Conservation (phyloP, 306 rosid species). For the Medicago arabica region DNA sequence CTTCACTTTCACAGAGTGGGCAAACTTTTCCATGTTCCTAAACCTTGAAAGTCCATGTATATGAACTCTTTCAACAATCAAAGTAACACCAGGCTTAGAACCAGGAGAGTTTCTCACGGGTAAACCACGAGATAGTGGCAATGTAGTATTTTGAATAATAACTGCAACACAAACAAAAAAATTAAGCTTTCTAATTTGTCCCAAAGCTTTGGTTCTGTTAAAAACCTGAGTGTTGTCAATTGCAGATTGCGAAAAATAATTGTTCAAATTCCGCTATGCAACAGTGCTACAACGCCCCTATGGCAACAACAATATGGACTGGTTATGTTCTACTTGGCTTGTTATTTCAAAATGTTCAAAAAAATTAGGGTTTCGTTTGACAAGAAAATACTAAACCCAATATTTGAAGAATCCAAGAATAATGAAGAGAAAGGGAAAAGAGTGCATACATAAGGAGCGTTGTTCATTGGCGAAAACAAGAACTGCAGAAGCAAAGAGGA, state of each 20-base stretch:
- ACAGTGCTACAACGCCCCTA: no score
- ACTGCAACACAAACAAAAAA: constrained; percentile 47
- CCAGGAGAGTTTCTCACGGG: constrained; percentile 71
- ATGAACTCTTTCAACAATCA: constrained; percentile 72
- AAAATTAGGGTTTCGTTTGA: constrained; percentile 21
- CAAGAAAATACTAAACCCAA: constrained; percentile 38
- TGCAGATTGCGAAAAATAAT: no score
- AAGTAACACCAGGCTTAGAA: constrained; percentile 60
- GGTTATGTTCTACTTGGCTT: background rate
- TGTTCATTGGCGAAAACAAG: constrained; percentile 32
- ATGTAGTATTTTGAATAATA: constrained; percentile 51
- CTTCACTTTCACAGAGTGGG: constrained; percentile 72
- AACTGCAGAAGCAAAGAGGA: constrained; percentile 37
- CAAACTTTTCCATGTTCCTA: constrained; percentile 61
- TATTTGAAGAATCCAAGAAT: background rate
- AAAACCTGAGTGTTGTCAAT: no score
- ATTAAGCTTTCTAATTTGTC: background rate
- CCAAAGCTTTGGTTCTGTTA: no score
- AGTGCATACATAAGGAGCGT: constrained; percentile 55
- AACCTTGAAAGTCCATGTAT: constrained; percentile 70
- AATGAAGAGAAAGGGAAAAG: constrained; percentile 17
- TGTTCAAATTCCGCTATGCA: no score
- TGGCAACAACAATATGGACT: background rate
- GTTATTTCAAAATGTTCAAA: background rate
- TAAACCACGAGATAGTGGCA: constrained; percentile 64